These are phyloP conservation scores for Lipomyces japonicus DNA, from an alignment of 805 yeast genomes.

Conservation along the genomic window DNA sequence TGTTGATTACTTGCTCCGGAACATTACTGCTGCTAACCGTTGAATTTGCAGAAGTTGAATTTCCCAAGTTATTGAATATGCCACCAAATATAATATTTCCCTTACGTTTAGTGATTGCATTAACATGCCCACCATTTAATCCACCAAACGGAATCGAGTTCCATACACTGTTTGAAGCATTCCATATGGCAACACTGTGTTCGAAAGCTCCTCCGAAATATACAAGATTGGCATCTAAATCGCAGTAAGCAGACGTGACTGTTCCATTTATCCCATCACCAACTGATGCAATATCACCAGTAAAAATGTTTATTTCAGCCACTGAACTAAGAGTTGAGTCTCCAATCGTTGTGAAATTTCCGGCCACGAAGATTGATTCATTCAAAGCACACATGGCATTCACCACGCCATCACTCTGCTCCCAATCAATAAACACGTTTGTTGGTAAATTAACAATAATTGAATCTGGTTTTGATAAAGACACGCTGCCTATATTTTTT, in stretches of 20 bases:
- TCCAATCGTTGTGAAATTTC: slow-evolving; percentile 35
- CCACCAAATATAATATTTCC: slow-evolving; percentile 75
- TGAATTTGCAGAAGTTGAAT: slow-evolving; percentile 31
- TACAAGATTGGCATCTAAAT: slow-evolving; percentile 46
- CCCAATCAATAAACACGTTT: slow-evolving; percentile 11
- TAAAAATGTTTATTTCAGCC: slow-evolving; percentile 31
- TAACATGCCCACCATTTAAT: slow-evolving; percentile 56
- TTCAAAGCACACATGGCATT: slow-evolving; percentile 29
- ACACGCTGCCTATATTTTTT: slow-evolving; percentile 3
- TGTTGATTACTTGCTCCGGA: slow-evolving; percentile 51
- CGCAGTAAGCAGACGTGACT: slow-evolving; percentile 48
- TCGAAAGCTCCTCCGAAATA: slow-evolving; percentile 81
- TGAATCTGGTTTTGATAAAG: slow-evolving; percentile 11
- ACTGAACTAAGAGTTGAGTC: slow-evolving; percentile 23
- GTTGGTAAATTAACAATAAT: slow-evolving; percentile 19
- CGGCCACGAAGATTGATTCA: slow-evolving; percentile 31
- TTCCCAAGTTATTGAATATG: slow-evolving; percentile 58
- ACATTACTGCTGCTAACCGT: not conserved
- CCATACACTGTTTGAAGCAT: slow-evolving; percentile 45
- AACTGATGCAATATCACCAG: slow-evolving; percentile 31
- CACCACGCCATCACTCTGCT: slow-evolving; percentile 21
- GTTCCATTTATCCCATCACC: slow-evolving; percentile 37
- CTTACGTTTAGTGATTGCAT: slow-evolving; percentile 54
- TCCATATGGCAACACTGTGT: slow-evolving; percentile 62
- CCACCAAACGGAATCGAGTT: slow-evolving; percentile 67